phyloP scores from a whole-genome alignment of 768 basidiomycete genomes.

The Suillus hirtellus region DNA sequence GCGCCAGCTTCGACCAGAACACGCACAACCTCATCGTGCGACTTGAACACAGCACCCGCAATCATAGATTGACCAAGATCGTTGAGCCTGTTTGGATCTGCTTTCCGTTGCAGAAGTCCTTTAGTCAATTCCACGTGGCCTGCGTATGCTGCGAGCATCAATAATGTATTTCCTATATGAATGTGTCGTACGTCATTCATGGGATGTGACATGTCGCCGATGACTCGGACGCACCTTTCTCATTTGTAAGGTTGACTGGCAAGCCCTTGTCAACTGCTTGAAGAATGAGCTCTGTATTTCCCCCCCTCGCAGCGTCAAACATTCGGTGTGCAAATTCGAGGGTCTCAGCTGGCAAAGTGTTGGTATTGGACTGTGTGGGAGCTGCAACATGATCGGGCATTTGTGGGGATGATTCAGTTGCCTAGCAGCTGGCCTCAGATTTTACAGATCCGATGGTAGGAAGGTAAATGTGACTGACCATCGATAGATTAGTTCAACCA shows the following conservation, averaged over 20 bases:
- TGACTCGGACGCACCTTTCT: conserved; percentile 48
- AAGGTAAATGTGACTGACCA: background rate
- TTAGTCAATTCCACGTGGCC: conserved; percentile 58
- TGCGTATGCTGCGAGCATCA: conserved; percentile 78
- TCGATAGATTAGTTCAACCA: background rate
- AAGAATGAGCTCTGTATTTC: conserved; percentile 51
- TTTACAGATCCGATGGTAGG: background rate
- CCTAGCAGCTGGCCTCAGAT: conserved; percentile 1
- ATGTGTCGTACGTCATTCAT: conserved; percentile 7
- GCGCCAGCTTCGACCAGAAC: conserved; percentile 52
- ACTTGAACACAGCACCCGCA: conserved; percentile 80
- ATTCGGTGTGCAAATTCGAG: conserved; percentile 62
- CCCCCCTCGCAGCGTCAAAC: conserved; percentile 72
- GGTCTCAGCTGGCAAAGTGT: conserved; percentile 36
- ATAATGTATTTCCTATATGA: conserved; percentile 65
- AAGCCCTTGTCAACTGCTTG: conserved; percentile 68
- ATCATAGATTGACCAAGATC: conserved; percentile 73
- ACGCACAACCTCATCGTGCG: conserved; percentile 61
- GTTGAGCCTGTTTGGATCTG: conserved; percentile 69
- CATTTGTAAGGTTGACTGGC: conserved; percentile 71
- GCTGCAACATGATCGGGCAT: background rate
- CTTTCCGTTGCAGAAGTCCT: conserved; percentile 54
- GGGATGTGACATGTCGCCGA: background rate
- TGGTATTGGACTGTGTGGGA: conserved; percentile 3
- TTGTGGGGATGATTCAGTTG: conserved; percentile 2